phyloP scores from a whole-genome alignment of 2,329 filamentous ascomycete genomes.

The Ceratocystis cacaofunesta region DNA sequence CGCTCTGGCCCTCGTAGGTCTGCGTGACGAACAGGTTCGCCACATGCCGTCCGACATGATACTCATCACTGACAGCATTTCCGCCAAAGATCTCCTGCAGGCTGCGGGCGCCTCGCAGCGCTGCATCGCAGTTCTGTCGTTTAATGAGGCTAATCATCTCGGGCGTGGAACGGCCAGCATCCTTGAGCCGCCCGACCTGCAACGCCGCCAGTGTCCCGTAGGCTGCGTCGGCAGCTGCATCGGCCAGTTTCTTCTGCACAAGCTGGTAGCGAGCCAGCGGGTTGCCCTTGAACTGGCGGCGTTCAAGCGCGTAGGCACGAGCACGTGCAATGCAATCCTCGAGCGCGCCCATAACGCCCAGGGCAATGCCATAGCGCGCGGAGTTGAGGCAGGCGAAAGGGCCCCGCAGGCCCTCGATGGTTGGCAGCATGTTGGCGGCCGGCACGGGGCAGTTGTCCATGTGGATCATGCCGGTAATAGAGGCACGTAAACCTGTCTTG shows the following conservation, averaged over 20 bases:
- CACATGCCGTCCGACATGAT: slow-evolving; percentile 85
- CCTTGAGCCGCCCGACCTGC: slow-evolving; percentile 86
- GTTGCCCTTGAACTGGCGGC: slow-evolving; percentile 92
- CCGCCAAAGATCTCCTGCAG: slow-evolving; percentile 95
- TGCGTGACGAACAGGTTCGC: slow-evolving; percentile 94
- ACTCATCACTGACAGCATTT: slow-evolving; percentile 97
- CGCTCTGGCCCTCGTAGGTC: slow-evolving; percentile 95
- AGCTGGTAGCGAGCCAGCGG: slow-evolving; percentile 92
- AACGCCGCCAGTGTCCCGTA: slow-evolving; percentile 81
- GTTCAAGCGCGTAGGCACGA: slow-evolving; percentile 74
- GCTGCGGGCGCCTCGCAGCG: slow-evolving; percentile 60
- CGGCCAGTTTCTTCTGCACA: slow-evolving; percentile 92
- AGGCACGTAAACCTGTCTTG: slow-evolving; percentile 87
- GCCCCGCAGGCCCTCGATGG: slow-evolving; percentile 70
- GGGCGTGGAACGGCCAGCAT: slow-evolving; percentile 70
- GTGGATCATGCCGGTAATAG: slow-evolving; percentile 95
- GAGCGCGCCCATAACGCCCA: slow-evolving; percentile 83
- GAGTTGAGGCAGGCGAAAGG: slow-evolving; percentile 93
- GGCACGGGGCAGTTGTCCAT: slow-evolving; percentile 82
- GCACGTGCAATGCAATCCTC: slow-evolving; percentile 79
- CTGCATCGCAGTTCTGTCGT: slow-evolving; percentile 89
- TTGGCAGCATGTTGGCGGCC: slow-evolving; percentile 83
- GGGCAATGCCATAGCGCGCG: slow-evolving; percentile 82
- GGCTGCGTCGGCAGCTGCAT: slow-evolving; percentile 78
- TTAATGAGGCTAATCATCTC: slow-evolving; percentile 98